Evolutionary conservation across 2,329 filamentous ascomycete genomes (phyloP), one percentile per base, ranked within the genome.

Genomic region (Didymosphaeria variabile): DNA sequence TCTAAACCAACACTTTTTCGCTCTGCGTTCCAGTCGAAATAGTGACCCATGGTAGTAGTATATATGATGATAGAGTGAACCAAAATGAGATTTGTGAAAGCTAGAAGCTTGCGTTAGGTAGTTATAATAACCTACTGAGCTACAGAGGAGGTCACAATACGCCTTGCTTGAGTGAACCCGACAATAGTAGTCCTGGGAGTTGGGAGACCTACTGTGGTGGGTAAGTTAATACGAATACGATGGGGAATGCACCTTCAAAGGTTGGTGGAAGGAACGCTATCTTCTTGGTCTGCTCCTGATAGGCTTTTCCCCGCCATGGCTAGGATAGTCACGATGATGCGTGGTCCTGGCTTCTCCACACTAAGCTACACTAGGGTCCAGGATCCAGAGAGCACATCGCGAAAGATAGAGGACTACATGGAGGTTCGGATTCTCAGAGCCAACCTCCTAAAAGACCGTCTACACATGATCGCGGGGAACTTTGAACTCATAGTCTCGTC

Each of bases 401-500:
- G 10, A 45, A 45, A n/a, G n/a, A 21, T 8, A n/a, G 17, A 7
- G 5, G 17, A 40, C 12, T 5, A 15, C 3, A 1, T 19, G 7
- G 5, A 19, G 6, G 17, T 40, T 40, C 2, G 17, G 17, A 5
- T 40, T 5, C 5, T n/a, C 17, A 2, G 7, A 40, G 17, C 7
- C n/a, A n/a, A n/a, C n/a, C 42, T 21, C 40, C n/a, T 8, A 12
- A 15, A 9, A 4, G 2, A 50, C 12, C 13, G 8, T n/a, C 32
- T 55, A 55, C 15, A 46, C 53, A 55, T 46, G 53, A 36, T 55
- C 53, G 10, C 53, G 53, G n/a, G 53, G 53, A 15, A 55, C 53
- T 6, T 29, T 55, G 40, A 55, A 55, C 40, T 55, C 53, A 46
- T 55, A 55, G 23, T 55, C 53, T 9, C 53, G 53, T 42, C 53